Conservation (phyloP, 2,329 filamentous ascomycete genomes). For the Sporothrix humicola region DNA sequence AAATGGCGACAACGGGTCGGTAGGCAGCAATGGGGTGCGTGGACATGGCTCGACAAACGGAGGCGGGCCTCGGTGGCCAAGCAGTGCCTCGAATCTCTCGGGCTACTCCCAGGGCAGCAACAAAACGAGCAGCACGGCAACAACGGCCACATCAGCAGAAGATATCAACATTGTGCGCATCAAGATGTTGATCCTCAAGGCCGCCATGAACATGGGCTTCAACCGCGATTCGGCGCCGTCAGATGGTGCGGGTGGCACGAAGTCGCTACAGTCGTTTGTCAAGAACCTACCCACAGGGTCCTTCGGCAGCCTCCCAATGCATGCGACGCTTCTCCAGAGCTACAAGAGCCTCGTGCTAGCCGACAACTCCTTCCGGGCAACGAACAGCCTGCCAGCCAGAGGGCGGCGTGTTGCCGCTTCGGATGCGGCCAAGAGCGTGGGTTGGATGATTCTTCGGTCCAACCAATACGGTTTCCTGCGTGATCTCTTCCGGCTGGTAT, state of each 20-base stretch:
- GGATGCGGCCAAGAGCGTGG: constrained; percentile 82
- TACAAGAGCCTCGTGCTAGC: constrained; percentile 81
- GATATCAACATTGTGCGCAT: constrained; percentile 78
- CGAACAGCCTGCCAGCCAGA: constrained; percentile 59
- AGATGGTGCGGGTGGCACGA: constrained; percentile 53
- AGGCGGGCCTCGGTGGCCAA: constrained; percentile 70
- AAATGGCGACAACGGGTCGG: constrained; percentile 53
- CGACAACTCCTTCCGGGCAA: constrained; percentile 69
- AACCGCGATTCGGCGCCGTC: constrained; percentile 61
- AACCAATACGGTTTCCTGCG: constrained; percentile 78
- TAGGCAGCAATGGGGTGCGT: constrained; percentile 37
- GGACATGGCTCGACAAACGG: constrained; percentile 17
- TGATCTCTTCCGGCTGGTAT: constrained; percentile 83
- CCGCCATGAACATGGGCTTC: constrained; percentile 84
- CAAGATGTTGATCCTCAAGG: constrained; percentile 80
- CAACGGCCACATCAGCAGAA: constrained; percentile 70
- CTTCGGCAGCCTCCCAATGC: constrained; percentile 75
- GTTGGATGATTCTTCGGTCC: constrained; percentile 72
- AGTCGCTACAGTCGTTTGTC: constrained; percentile 74
- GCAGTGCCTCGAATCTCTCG: constrained; percentile 77
- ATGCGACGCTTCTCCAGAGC: constrained; percentile 72
- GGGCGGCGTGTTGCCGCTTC: constrained; percentile 67
- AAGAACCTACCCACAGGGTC: constrained; percentile 75
- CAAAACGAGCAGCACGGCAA: constrained; percentile 72
- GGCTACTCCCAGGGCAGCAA: constrained; percentile 75